Conservation (phyloP, 495 filamentous ascomycete species). For the Lepidopterella palustris region DNA sequence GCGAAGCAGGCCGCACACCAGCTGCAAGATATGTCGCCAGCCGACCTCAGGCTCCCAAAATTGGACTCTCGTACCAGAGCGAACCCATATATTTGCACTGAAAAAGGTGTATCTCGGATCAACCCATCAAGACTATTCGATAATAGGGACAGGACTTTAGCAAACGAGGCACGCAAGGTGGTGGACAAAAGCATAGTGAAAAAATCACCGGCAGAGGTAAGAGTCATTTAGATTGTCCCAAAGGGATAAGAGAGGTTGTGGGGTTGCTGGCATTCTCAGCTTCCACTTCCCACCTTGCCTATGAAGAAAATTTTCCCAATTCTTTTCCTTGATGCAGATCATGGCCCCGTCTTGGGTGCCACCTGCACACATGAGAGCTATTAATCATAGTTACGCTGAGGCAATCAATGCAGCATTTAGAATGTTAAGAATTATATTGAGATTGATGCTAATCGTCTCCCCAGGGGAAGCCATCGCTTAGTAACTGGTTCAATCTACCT, state of each 20-base stretch:
- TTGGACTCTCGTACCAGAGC: conserved; percentile 36
- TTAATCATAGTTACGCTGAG: conserved; percentile 99
- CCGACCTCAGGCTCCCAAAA: conserved; percentile 40
- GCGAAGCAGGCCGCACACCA: no score
- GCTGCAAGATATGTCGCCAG: no score
- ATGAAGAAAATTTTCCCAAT: conserved; percentile 67
- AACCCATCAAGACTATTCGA: conserved; percentile 45
- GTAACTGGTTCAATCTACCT: conserved; percentile 79
- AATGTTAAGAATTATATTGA: no score
- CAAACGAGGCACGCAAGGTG: conserved; percentile 41
- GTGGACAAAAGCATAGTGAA: conserved; percentile 41
- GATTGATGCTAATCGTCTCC: conserved; percentile 28
- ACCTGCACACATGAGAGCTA: conserved; percentile 67
- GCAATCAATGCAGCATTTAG: conserved; percentile 27
- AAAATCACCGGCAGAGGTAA: conserved; percentile 43
- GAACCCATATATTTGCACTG: conserved; percentile 45
- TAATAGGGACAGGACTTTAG: conserved; percentile 38
- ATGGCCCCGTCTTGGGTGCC: conserved; percentile 69
- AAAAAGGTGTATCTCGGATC: conserved; percentile 42
- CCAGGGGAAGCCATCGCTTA: conserved; percentile 51
- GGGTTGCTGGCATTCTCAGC: conserved; percentile 10
- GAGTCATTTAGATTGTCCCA: no score
- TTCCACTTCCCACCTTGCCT: conserved; percentile 34
- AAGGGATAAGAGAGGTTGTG: no score
- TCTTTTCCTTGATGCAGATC: conserved; percentile 54